Conservation (phyloP, 495 filamentous ascomycete species). For the Aspergillus affinis region DNA sequence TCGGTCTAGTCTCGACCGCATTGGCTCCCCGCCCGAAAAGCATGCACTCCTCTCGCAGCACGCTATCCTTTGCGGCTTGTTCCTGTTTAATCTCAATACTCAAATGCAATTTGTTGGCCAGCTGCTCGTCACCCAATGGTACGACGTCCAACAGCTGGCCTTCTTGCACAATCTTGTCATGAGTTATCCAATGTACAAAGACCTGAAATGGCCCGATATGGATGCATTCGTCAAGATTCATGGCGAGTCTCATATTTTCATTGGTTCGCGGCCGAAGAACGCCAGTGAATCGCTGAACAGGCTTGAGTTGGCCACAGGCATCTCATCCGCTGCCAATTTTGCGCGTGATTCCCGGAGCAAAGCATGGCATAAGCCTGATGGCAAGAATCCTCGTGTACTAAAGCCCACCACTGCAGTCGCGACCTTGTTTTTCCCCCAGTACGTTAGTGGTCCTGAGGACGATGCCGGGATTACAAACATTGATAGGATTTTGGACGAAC, state of each 20-base stretch:
- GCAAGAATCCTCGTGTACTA: conserved; percentile 25
- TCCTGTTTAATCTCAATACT: conserved; percentile 26
- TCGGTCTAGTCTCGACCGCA: conserved; percentile 3
- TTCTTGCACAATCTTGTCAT: conserved; percentile 30
- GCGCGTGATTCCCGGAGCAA: conserved; percentile 26
- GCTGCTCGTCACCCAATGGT: conserved; percentile 29
- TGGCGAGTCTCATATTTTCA: conserved; percentile 33
- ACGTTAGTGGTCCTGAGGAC: conserved; percentile 16
- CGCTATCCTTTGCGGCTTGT: conserved; percentile 30
- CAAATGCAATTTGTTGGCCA: conserved; percentile 28
- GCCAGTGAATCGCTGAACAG: conserved; percentile 27
- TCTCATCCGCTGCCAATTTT: conserved; percentile 27
- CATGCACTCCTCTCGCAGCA: conserved; percentile 31
- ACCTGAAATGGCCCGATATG: conserved; percentile 35
- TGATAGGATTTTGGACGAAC: conserved; percentile 25
- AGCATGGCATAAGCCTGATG: conserved; percentile 21
- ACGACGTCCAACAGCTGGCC: conserved; percentile 32
- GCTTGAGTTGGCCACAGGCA: conserved; percentile 30
- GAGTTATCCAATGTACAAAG: conserved; percentile 16
- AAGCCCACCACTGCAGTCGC: conserved; percentile 26
- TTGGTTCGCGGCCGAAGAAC: conserved; percentile 28
- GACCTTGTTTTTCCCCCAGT: conserved; percentile 25
- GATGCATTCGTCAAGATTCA: conserved; percentile 35
- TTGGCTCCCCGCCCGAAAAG: conserved; percentile 22
- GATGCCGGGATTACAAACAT: conserved; percentile 23